Base-by-base conservation (phyloP, 192 early-diverging fungal species). In the Podochytrium sp. region DNA sequence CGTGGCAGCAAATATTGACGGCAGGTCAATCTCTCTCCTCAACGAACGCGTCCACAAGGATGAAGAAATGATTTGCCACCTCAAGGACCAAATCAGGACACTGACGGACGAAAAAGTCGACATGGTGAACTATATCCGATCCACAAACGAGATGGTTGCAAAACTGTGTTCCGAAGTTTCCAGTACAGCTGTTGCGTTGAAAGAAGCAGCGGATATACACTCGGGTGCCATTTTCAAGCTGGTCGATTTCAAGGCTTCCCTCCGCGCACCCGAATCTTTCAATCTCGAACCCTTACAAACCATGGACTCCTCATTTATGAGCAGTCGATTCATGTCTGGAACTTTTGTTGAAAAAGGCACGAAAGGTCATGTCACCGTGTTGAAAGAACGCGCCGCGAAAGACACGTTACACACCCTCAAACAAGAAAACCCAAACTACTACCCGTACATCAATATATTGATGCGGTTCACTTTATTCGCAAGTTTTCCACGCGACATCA, bases 391-490 rank as follows among this genome's bases (percentile, higher is more conserved):
- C 12, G 52, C 20, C 10, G 23, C 7, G 23, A 55, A 55, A 10
- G 52, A 55, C 25, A 55, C 52, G 0, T 29, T 55, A 27, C 52
- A 55, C 7, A 55, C 23, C 5, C 25, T 55, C 10, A 20, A 55
- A 23, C 7, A 55, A 25, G 52, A 55, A 55, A 55, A 23, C 30
- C 23, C 52, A 29, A 20, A 55, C 7, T 55, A 71, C 1, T 41
- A 71, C 42, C 53, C 69, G 14, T 34, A 71, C 40, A 76, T 76
- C 16, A 37, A 42, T 18, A 37, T 77, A 30, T 49, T 82, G 58
- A 51, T 49, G 37, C 59, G 53, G 33, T 84, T 85, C 40, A 73
- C 83, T 14, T 43, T 85, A 55, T 85, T 85, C 63, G 63, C 74
- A 12, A 74, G 40, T 41, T 83, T 85, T 58, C 76, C 80, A 29